A percentile compares a stretch with the other conserved stretches of the same genome.
Evolutionary conservation across 228 moss, liverwort and hornwort species (phyloP).

Genomic region (Sphagnum magellanicum): DNA sequence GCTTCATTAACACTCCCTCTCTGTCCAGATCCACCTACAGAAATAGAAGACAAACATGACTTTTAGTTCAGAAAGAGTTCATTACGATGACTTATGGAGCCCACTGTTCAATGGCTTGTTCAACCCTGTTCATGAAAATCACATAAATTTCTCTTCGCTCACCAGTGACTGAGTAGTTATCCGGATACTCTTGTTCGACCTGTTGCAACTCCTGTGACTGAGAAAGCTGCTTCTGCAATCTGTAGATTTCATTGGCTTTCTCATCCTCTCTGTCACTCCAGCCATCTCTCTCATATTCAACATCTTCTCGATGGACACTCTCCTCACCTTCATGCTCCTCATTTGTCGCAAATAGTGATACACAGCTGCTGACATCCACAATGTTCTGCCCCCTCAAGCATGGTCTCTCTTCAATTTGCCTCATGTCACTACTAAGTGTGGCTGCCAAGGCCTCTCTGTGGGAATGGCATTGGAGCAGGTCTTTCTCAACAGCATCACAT

Average conservation of each 20-base stretch:
- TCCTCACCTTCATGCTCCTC: not conserved
- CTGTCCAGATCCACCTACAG: too few species aligned
- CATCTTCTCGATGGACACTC: slow-evolving; percentile 3
- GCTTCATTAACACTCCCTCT: too few species aligned
- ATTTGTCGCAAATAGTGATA: slow-evolving; percentile 4
- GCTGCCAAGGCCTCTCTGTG: slow-evolving; percentile 32
- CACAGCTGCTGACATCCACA: slow-evolving; percentile 50
- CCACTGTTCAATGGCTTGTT: too few species aligned
- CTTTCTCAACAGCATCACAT: slow-evolving; percentile 43
- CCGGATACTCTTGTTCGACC: slow-evolving; percentile 28
- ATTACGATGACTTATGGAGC: too few species aligned
- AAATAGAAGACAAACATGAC: too few species aligned
- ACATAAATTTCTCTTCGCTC: not conserved
- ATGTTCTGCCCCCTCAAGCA: slow-evolving; percentile 17
- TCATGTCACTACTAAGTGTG: slow-evolving; percentile 1
- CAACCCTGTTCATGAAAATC: too few species aligned
- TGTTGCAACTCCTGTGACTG: slow-evolving; percentile 3
- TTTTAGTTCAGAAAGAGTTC: too few species aligned
- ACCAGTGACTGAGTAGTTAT: slow-evolving; percentile 40
- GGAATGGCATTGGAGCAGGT: slow-evolving; percentile 37
- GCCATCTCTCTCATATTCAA: slow-evolving; percentile 8
- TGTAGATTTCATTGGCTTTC: slow-evolving; percentile 23
- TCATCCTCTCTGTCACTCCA: slow-evolving; percentile 10
- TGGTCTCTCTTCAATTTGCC: slow-evolving; percentile 10
- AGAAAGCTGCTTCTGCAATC: slow-evolving; percentile 8